Evolutionary conservation across 331 rosid species (phyloP), one percentile per base, ranked within the genome.

Genomic region (Quercus lobata): DNA sequence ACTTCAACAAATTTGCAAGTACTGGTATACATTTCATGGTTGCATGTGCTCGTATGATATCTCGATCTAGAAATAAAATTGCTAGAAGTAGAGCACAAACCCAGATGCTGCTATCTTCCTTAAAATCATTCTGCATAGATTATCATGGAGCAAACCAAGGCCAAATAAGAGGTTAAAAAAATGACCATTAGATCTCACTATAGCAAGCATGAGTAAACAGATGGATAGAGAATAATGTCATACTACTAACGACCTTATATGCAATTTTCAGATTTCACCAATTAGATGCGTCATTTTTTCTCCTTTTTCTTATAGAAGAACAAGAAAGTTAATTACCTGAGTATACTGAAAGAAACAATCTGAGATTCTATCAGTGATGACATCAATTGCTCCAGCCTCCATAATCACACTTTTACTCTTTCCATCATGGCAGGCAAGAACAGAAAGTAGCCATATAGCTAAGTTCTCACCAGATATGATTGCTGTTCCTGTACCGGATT

Each of bases 331-430:
- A 41, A 87, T 81, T 89, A 96, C 99, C 99, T 91, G 99, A 82
- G 93, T 83, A 86, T 91, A 91, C 74, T 84, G 92, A 4, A 90
- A 87, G 76, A 78, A 91, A 84, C 80, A 87, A 63, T 88, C 86
- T 73, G 98, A 84, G 87, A 96, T 91, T 88, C 93, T 90, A 24
- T 93, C 96, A 19, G 89, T 88, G 72, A 96, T 90, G 80, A 88
- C 90, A 72, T 96, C 99, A 83, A 96, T 87, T 22, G 94, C 99
- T 83, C 96, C 98, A 83, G 98, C 90, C 83, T 96, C 97, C 99
- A 91, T 92, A 76, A 91, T 91, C 82, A 81, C 83, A 80, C 21
- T 78, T 82, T 84, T 96, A 80, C 90, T 87, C 80, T 85, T 90
- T 79, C 84, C 98, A 81, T 91, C 94, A 54, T 89, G 90, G 85